Evolutionary conservation across 163 green algal genomes (phyloP), one percentile per base, ranked within the genome.

Genomic region (Scenedesmus sp.): DNA sequence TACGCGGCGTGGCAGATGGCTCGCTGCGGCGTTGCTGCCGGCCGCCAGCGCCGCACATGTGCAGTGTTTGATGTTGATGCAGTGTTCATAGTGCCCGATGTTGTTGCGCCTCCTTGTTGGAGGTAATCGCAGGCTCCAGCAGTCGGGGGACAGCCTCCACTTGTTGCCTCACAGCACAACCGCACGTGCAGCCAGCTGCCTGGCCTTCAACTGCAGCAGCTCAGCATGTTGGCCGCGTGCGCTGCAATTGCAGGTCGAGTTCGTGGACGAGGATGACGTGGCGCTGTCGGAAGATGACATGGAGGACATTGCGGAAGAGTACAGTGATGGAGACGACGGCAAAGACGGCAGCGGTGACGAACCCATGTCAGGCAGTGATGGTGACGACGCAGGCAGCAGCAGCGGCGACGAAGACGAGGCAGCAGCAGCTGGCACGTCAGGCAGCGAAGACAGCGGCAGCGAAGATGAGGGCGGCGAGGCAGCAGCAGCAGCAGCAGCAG

Each of bases 221-320:
- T n/a, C n/a, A n/a, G n/a, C n/a, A n/a, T n/a, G n/a, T n/a, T n/a
- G n/a, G n/a, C n/a, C n/a, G n/a, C n/a, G n/a, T 42, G 2, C 42
- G 16, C 33, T 44, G 80, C 30, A n/a, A n/a, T 56, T 88, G n/a
- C 83, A 95, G 90, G 92, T 91, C n/a, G 92, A 94, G 70, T 95
- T 95, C 70, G 95, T 93, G 53, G 92, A 85, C 43, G 91, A 90
- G 76, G 81, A 90, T 1, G 87, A 88, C 40, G 89, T 85, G 44
- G 93, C 95, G 81, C 90, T 94, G 56, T 95, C 96, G 35, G 90
- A 96, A 72, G 94, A 96, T 15, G 90, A 93, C 79, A 92, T 94
- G 80, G 94, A 94, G 79, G 94, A 95, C 51, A 83, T 93, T 24
- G 88, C 51, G 24, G 89, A 89, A 2, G 90, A 90, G 13, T 81